Evolutionary conservation across 2,329 filamentous ascomycete species (phyloP).

Genomic region (Ceratocystis smalleyi): DNA sequence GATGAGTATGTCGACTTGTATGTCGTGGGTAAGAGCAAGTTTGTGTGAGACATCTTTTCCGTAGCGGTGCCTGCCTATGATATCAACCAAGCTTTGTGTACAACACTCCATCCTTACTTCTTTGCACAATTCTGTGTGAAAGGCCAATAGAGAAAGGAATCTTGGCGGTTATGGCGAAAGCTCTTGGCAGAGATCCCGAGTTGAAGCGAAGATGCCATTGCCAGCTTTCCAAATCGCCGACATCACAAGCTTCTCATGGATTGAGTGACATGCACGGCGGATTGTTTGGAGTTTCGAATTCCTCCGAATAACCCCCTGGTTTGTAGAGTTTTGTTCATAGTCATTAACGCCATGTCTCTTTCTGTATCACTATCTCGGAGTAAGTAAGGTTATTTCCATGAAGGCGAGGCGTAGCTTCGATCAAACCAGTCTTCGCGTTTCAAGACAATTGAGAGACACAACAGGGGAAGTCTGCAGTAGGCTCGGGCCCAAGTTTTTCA

Average conservation of each 20-base stretch:
- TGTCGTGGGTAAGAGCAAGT: constrained; percentile 37
- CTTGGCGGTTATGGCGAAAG: not conserved
- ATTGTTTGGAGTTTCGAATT: not conserved
- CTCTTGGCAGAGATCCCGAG: not conserved
- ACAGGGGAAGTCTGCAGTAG: not conserved
- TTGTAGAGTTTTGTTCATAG: not conserved
- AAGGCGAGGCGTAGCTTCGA: not conserved
- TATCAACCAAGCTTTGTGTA: not conserved
- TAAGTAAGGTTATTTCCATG: not conserved
- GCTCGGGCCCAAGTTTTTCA: not conserved
- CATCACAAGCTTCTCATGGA: not conserved
- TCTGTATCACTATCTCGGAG: not conserved
- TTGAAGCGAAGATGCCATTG: constrained; percentile 1
- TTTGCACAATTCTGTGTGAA: not conserved
- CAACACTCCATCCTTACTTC: not conserved
- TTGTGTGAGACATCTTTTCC: constrained; percentile 5
- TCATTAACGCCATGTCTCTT: no score
- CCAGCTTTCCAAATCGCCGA: not conserved
- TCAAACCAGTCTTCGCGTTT: not conserved
- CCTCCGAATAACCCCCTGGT: not conserved
- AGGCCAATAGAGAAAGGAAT: no score
- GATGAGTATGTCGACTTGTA: constrained; percentile 91
- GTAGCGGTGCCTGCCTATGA: not conserved
- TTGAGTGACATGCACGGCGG: not conserved
- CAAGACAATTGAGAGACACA: not conserved